Evolutionary conservation across 176 grass and related monocot species (phyloP), one percentile per base, ranked within the genome.

Genomic region (Oryza rufipogon): DNA sequence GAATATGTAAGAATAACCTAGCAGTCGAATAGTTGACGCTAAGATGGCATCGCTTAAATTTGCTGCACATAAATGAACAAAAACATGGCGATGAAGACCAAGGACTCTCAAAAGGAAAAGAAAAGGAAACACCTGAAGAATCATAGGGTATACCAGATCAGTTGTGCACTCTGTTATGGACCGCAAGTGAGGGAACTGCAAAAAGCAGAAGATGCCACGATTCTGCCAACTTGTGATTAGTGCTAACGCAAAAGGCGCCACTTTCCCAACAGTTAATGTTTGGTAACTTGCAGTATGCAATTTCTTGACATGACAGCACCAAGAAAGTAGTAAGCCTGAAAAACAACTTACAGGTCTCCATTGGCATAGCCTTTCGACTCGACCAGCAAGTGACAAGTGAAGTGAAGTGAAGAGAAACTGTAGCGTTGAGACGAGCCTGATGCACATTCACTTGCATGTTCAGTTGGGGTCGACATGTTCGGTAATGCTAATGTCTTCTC

Each of bases 281-380:
- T 47, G 23, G 83, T 85, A 77, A 78, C 49, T 68, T 77, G 22
- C 64, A 77, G 56, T 85, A 70, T 60, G 32, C 64, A 30, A 69
- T 84, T 58, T 33, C 33, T 76, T 23, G 74, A 85, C 16, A 41
- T 69, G 83, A 77, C 65, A 70, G 17, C 83, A 85, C 34, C 65
- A 77, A 45, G 0, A 16, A 69, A 84, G 48, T 56, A 32, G 28
- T 61, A 45, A 85, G 7, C 65, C 6, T 9, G 7, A 34, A 26
- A 68, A 51, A 64, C 63, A 74, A 23, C 22, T 81, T 68, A 36
- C 19, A 23, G 0, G 60, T 75, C 61, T 60, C 7, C 66, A 47
- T 61, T 38, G 11, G 63, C 47, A 75, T 75, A 13, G 0, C 47
- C 16, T 39, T 87, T 44, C 11, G 9, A 9, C 52, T 74, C 47